Percentiles rank a stretch among this genome's conserved stretches.
phyloP scores from a whole-genome alignment of 2,329 filamentous ascomycete genomes.

The Aureobasidium sp. region DNA sequence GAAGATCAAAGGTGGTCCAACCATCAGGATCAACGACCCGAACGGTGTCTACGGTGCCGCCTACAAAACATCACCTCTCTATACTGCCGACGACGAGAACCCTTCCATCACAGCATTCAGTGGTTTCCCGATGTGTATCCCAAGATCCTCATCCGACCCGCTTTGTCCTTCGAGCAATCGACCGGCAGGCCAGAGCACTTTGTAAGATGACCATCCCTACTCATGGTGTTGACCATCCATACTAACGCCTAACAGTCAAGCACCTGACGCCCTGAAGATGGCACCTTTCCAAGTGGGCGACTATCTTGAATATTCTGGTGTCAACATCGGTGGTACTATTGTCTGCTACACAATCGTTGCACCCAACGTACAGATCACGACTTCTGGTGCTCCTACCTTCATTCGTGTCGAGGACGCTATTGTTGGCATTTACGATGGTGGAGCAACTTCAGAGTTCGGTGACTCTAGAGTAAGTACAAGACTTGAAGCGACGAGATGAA shows the following conservation, averaged over 20 bases:
- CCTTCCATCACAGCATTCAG: slow-evolving; percentile 32
- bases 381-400: slow-evolving; percentile 28
- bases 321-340: slow-evolving; percentile 25
- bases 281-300: slow-evolving; percentile 33
- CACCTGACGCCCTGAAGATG: slow-evolving; percentile 31
- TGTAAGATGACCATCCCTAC: slow-evolving; percentile 11
- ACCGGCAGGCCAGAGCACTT: slow-evolving; percentile 22
- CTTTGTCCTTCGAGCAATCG: slow-evolving; percentile 31
- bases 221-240: neutral
- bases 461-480: slow-evolving; percentile 19
- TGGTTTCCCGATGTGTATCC: slow-evolving; percentile 46
- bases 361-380: slow-evolving; percentile 32
- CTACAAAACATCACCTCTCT: slow-evolving; percentile 31
- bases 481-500: no score
- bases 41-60: slow-evolving; percentile 16
- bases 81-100: slow-evolving; percentile 40
- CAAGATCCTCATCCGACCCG: slow-evolving; percentile 30
- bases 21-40: slow-evolving; percentile 18
- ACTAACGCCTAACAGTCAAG: slow-evolving; percentile 11
- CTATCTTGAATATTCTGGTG: slow-evolving; percentile 33
- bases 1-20: slow-evolving; percentile 28
- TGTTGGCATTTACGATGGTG: slow-evolving; percentile 30
- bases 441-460: slow-evolving; percentile 29
- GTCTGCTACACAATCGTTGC: slow-evolving; percentile 30
- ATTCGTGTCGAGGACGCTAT: slow-evolving; percentile 35